Conservation (phyloP, 257 asterid genomes). For the Voacanga thouarsii region DNA sequence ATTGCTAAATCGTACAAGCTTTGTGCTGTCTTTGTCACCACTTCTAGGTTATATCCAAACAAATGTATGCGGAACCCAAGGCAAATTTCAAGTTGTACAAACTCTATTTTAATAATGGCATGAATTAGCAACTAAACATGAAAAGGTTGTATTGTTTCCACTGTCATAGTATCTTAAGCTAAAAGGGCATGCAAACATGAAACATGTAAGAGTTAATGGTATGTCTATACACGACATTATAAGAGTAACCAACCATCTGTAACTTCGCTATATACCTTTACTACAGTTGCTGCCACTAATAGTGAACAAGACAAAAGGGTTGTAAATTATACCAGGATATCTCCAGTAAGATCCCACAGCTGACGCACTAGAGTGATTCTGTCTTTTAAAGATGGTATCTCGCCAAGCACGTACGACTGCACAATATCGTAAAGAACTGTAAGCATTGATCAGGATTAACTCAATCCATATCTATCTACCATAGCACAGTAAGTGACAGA, state of each 20-base stretch:
- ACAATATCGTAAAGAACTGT: constrained; percentile 21
- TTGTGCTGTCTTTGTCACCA: background rate
- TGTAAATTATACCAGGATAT: constrained; percentile 61
- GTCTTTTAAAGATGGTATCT: constrained; percentile 87
- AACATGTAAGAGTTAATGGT: background rate
- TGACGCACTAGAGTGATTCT: constrained; percentile 89
- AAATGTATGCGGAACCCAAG: background rate
- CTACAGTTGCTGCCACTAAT: background rate
- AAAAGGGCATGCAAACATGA: background rate
- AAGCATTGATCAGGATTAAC: background rate
- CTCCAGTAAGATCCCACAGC: constrained; percentile 88
- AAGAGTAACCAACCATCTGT: background rate
- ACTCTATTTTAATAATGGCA: background rate
- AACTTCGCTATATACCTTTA: background rate
- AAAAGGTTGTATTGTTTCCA: background rate
- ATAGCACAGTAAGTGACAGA: background rate
- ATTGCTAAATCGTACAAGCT: background rate
- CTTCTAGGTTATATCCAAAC: background rate
- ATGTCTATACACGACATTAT: background rate
- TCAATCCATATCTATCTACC: background rate
- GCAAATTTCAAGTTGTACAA: background rate
- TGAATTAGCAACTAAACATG: background rate
- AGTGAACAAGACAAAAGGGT: background rate
- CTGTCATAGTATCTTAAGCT: background rate
- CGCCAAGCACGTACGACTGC: constrained; percentile 96